phyloP scores from a whole-genome alignment of 1,284 basidiomycete genomes.

The Blastosporella zonata region DNA sequence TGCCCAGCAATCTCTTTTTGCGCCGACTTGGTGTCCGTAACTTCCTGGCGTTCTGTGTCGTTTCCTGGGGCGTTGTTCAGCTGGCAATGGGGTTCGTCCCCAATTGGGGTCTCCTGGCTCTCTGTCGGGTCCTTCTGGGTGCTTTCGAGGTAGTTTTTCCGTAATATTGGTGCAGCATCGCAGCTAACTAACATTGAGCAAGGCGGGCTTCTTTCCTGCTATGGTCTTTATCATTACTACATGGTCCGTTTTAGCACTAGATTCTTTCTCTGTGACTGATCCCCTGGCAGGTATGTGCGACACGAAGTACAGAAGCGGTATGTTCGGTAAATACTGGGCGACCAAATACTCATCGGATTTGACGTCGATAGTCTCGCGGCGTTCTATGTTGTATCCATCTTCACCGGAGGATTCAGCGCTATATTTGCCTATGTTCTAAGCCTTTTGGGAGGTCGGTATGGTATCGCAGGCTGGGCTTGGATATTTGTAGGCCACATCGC shows the following conservation, averaged over 20 bases:
- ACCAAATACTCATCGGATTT: neutral
- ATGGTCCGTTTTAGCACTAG: conserved; percentile 30
- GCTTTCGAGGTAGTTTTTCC: conserved; percentile 35
- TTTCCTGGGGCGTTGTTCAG: conserved; percentile 43
- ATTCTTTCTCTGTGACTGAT: conserved; percentile 1
- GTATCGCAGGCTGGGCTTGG: conserved; percentile 45
- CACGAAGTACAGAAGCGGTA: conserved; percentile 46
- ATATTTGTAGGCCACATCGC: conserved; percentile 38
- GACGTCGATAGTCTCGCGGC: conserved; percentile 34
- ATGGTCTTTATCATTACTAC: conserved; percentile 45
- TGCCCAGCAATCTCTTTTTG: conserved; percentile 42
- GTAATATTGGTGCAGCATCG: neutral
- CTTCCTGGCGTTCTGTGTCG: conserved; percentile 38
- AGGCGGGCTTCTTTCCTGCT: conserved; percentile 48
- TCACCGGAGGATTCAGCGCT: conserved; percentile 42
- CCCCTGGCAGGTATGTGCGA: conserved; percentile 38
- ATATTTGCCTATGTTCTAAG: conserved; percentile 42
- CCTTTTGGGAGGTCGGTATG: conserved; percentile 34
- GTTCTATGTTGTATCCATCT: conserved; percentile 41
- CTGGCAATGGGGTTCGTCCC: conserved; percentile 45
- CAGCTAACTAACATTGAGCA: neutral
- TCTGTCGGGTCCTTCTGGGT: conserved; percentile 41
- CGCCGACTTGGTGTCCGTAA: conserved; percentile 38
- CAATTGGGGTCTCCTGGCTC: conserved; percentile 35
- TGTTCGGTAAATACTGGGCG: conserved; percentile 6